phyloP scores from a whole-genome alignment of 805 yeast genomes.

The Kurtzmaniella fragi region DNA sequence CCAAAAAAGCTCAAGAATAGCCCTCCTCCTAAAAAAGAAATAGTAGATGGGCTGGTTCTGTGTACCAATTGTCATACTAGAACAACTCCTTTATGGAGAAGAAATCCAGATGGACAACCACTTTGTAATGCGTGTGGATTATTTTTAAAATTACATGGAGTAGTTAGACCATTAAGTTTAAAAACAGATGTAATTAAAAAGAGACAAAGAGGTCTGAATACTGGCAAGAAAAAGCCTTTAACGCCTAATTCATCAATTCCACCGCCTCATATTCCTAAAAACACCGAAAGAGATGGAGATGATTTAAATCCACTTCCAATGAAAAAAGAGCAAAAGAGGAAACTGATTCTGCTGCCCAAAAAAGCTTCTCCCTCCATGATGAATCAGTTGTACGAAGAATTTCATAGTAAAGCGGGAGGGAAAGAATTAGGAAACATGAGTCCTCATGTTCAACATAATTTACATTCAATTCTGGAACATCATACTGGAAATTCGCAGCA shows the following conservation, averaged over 20 bases:
- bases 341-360: neutral
- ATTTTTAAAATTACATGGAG: constrained; percentile 90
- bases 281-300: constrained; percentile 37
- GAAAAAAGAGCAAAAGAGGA: constrained; percentile 2
- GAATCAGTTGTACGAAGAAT: too few relatives aligned
- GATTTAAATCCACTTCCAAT: constrained; percentile 45
- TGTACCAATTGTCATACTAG: constrained; percentile 90
- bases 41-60: constrained; percentile 13
- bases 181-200: constrained; percentile 92
- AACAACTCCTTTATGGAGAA: constrained; percentile 93
- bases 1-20: constrained; percentile 3
- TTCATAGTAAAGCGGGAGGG: neutral
- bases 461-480: too few relatives aligned
- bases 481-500: too few relatives aligned
- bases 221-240: constrained; percentile 11
- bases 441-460: neutral
- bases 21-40: constrained; percentile 3
- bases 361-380: neutral
- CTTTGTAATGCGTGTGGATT: constrained; percentile 96
- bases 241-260: neutral
- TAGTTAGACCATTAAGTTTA: constrained; percentile 83
- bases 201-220: constrained; percentile 58
- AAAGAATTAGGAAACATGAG: neutral
- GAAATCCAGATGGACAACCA: constrained; percentile 89
- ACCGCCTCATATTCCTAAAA: constrained; percentile 4